A percentile compares a stretch with the other conserved stretches of the same genome.
These are phyloP conservation scores for Nyssa sinensis DNA, from an alignment of 148 eudicot species.

Conservation along the genomic window DNA sequence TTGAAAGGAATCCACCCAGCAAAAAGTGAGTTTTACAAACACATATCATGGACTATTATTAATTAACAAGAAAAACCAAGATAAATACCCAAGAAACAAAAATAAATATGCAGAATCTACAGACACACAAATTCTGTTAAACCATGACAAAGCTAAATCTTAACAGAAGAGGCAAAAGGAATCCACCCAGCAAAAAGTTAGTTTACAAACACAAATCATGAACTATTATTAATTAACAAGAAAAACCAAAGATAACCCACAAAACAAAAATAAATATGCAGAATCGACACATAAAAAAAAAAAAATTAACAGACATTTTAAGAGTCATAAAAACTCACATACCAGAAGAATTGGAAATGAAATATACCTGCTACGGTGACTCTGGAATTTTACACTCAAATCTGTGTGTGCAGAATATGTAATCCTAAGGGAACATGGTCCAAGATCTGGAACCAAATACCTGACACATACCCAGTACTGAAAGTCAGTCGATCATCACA, in stretches of 20 bases:
- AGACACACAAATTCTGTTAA: no score
- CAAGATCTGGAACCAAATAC: conserved; percentile 87
- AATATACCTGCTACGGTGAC: conserved; percentile 92
- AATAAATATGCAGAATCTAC: neutral
- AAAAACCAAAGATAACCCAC: neutral
- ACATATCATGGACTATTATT: neutral
- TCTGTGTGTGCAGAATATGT: conserved; percentile 96
- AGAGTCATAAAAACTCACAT: neutral
- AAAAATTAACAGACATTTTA: neutral
- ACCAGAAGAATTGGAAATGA: neutral
- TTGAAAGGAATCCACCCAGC: neutral
- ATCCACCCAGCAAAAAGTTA: no score
- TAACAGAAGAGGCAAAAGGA: no score
- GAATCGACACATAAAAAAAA: no score
- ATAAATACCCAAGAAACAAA: neutral
- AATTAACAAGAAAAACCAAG: neutral
- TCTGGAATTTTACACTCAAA: conserved; percentile 90
- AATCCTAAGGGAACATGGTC: conserved; percentile 75
- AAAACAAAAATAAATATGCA: neutral
- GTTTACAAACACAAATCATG: no score
- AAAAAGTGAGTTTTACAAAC: neutral
- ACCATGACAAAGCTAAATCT: no score
- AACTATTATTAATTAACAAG: no score
- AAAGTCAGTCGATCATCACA: neutral
- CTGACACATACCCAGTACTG: conserved; percentile 28